Evolutionary conservation across 2,329 filamentous ascomycete genomes (phyloP), one percentile per base, ranked within the genome.

Genomic region (Grosmannia clavigera): DNA sequence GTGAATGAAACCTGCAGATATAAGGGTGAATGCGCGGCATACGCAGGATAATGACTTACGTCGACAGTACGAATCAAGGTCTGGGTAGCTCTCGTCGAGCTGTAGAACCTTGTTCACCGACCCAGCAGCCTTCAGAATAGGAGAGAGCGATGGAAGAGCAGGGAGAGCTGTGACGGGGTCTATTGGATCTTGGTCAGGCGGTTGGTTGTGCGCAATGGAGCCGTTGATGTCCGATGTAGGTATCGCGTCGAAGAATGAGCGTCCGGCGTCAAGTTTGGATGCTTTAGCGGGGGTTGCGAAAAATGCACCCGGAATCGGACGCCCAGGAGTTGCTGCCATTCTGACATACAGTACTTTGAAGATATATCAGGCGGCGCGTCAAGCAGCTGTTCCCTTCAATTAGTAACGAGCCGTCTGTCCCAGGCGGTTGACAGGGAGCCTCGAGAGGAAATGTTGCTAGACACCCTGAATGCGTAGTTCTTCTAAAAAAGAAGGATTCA

Each of bases 11-110:
- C 4, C 7, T 5, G 16, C 16, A 46, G 19, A n/a, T 9, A 9
- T 46, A 19, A 3, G 6, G 16, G 19, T n/a, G 10, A 46, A n/a
- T 19, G 16, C 43, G 19, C 19, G 43, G 19, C 16, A n/a, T 1
- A 19, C 4, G 19, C 19, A 12, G 27, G 9, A 12, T 16, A n/a
- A 27, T 9, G 58, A 81, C 89, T 79, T 78, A 94, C 91, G 90
- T 74, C 86, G 84, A 67, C 95, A 85, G 74, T 96, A 96, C 61
- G 83, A 87, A 71, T 97, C 92, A 22, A 99, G 77, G 64, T 95
- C 90, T 7, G 92, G 92, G 69, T 90, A 99, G 69, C 83, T 84
- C 67, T 85, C 84, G 69, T 97, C 92, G 61, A 81, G 78, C 61
- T 83, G 78, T 53, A 97, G 76, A 53, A 88, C 86, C 65, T 85